These are phyloP conservation scores for Pleochaeta shiraiana DNA, from an alignment of 2,329 filamentous ascomycete species.

Conservation along the genomic window DNA sequence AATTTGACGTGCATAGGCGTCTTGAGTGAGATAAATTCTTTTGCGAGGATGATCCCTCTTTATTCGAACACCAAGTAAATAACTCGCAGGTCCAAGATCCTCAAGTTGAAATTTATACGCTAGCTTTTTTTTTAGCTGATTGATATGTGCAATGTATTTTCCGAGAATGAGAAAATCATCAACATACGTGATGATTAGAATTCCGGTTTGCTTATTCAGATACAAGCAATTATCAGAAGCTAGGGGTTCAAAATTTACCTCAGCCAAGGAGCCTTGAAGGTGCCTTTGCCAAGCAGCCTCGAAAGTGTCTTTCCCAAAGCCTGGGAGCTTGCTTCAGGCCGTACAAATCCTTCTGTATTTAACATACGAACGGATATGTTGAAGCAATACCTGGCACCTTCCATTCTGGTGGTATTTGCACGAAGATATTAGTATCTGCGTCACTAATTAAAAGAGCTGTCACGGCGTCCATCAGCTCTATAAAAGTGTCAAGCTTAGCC, in stretches of 20 bases:
- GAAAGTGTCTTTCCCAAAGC: neutral
- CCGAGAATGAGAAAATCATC: conserved; percentile 2
- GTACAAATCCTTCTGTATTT: neutral
- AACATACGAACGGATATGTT: neutral
- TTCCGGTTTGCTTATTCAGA: neutral
- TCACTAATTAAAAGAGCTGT: neutral
- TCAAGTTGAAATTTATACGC: neutral
- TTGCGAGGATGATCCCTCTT: neutral
- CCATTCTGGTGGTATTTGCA: neutral
- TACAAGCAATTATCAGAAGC: neutral
- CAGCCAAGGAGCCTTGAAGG: too few species aligned
- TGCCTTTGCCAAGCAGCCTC: neutral
- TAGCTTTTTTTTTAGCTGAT: neutral
- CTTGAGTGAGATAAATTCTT: conserved; percentile 1
- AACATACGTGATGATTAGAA: neutral
- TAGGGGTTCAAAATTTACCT: neutral
- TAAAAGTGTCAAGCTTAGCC: neutral
- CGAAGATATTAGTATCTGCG: neutral
- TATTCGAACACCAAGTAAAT: neutral
- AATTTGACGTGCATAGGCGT: neutral
- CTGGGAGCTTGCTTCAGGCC: conserved; percentile 1
- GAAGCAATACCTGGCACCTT: neutral
- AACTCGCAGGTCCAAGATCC: neutral
- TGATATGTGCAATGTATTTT: neutral
- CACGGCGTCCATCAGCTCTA: neutral